A percentile compares a stretch with the other conserved stretches of the same genome.
phyloP scores from a whole-genome alignment of 2,329 filamentous ascomycete species.

The Pestalotiopsis sp. region DNA sequence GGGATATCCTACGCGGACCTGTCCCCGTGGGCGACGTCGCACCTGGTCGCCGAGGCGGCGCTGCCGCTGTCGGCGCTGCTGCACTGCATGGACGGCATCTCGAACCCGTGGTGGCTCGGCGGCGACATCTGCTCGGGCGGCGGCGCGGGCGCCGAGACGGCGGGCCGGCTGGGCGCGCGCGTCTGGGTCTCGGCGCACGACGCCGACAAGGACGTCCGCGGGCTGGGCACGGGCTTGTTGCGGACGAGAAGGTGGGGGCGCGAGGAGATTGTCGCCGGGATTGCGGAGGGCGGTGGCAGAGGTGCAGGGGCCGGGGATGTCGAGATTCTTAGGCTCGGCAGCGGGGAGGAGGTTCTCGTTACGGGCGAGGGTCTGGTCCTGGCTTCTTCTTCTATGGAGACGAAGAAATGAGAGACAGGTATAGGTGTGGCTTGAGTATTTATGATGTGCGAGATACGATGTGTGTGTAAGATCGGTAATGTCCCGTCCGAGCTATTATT shows the following conservation, averaged over 20 bases:
- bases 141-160: conserved; percentile 59
- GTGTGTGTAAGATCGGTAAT: too few species aligned
- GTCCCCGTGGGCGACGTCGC: conserved; percentile 55
- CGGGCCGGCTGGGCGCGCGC: conserved; percentile 52
- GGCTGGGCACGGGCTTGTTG: conserved; percentile 53
- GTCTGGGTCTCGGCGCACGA: conserved; percentile 67
- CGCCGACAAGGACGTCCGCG: conserved; percentile 58
- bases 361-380: conserved; percentile 40
- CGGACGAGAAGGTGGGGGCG: conserved; percentile 45
- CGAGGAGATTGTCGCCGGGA: conserved; percentile 43
- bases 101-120: conserved; percentile 64
- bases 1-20: conserved; percentile 59
- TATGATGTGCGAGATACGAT: too few species aligned
- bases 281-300: background rate
- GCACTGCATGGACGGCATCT: conserved; percentile 63
- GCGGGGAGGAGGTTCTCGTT: conserved; percentile 46
- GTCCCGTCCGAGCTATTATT: too few species aligned
- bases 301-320: conserved; percentile 30
- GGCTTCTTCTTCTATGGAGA: conserved; percentile 16
- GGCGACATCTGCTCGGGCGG: conserved; percentile 60
- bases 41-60: conserved; percentile 58
- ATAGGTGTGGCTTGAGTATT: too few species aligned
- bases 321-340: conserved; percentile 42
- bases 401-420: background rate
- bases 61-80: conserved; percentile 66